Conservation (phyloP, 176 grass and related monocot species). For the Rhynchospora breviuscula region DNA sequence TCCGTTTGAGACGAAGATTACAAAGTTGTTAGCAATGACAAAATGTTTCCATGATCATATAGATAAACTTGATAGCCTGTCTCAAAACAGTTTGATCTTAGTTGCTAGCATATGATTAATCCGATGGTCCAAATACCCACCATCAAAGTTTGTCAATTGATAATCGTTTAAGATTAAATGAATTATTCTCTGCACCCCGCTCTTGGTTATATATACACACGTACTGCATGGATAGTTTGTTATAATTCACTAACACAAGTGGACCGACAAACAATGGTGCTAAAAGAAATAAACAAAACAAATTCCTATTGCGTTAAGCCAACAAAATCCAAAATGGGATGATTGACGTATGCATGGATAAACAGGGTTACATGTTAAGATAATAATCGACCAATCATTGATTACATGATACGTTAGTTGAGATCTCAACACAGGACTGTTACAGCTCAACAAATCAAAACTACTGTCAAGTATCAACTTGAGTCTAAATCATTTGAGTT, state of each 20-base stretch:
- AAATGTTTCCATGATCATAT: too few relatives aligned
- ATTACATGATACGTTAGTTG: conserved; percentile 4
- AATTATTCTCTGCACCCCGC: not conserved
- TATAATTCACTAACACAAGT: not conserved
- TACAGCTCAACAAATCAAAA: conserved; percentile 13
- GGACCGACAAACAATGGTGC: not conserved
- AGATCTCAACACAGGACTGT: conserved; percentile 18
- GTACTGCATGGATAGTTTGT: not conserved
- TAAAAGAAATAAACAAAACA: not conserved
- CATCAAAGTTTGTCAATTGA: not conserved
- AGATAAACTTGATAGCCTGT: too few relatives aligned
- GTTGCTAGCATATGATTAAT: not conserved
- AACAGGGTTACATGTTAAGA: not conserved
- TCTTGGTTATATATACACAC: not conserved
- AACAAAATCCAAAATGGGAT: conserved; percentile 5
- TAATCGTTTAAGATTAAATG: not conserved
- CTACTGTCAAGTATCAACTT: not conserved
- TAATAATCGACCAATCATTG: conserved; percentile 17
- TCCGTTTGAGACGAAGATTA: too few relatives aligned
- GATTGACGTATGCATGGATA: not conserved
- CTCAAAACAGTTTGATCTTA: too few relatives aligned
- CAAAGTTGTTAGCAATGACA: too few relatives aligned
- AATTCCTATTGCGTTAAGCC: not conserved
- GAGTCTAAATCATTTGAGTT: not conserved
- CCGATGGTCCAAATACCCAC: too few relatives aligned